These are phyloP conservation scores for Citrullus colocynthis DNA, from an alignment of 306 rosid genomes.

Conservation along the genomic window DNA sequence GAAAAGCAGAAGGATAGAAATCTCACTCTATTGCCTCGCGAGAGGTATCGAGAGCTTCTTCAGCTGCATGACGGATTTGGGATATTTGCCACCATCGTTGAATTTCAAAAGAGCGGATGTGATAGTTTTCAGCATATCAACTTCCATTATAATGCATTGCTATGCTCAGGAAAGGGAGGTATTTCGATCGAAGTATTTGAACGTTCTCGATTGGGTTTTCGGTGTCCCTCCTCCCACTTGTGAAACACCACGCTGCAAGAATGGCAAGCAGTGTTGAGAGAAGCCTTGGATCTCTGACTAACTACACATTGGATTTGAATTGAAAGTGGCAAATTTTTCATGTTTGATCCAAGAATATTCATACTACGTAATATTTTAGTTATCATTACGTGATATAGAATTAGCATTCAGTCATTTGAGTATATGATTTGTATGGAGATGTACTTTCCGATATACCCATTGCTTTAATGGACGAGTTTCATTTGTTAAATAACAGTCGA, in stretches of 20 bases:
- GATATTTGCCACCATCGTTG: slow-evolving; percentile 55
- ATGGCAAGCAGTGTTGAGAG: slow-evolving; percentile 1
- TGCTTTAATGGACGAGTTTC: background rate
- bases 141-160: slow-evolving; percentile 97
- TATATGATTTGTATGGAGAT: background rate
- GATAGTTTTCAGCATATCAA: slow-evolving; percentile 71
- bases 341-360: background rate
- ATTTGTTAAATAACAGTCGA: background rate
- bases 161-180: slow-evolving; percentile 92
- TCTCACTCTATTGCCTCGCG: slow-evolving; percentile 80
- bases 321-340: background rate
- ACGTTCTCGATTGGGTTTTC: slow-evolving; percentile 95
- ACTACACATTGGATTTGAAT: background rate
- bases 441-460: background rate
- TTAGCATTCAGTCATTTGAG: background rate
- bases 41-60: slow-evolving; percentile 93
- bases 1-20: slow-evolving; percentile 80
- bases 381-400: background rate
- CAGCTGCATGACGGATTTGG: slow-evolving; percentile 61
- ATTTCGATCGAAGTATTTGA: slow-evolving; percentile 66
- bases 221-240: slow-evolving; percentile 82
- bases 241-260: slow-evolving; percentile 69
- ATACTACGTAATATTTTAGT: background rate
- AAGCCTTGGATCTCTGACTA: background rate
- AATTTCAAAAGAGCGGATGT: slow-evolving; percentile 75